Conservation (phyloP, 805 yeast genomes). For the Hanseniaspora taiwanica region DNA sequence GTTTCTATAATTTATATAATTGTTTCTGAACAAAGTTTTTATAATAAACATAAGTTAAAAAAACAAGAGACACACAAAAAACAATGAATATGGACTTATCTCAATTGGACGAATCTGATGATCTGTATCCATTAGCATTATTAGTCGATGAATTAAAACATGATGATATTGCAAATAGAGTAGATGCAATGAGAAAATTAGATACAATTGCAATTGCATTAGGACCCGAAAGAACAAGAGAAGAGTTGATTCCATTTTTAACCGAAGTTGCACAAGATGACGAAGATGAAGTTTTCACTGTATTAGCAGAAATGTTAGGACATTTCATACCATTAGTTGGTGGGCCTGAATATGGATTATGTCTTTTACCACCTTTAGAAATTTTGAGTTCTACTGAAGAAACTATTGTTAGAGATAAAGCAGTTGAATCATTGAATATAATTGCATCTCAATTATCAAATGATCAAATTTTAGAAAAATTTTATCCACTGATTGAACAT, state of each 20-base stretch:
- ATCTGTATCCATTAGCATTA: conserved; percentile 83
- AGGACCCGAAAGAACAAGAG: conserved; percentile 85
- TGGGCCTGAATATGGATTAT: conserved; percentile 52
- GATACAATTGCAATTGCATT: conserved; percentile 91
- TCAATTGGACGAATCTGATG: conserved; percentile 17
- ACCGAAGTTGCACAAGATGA: conserved; percentile 84
- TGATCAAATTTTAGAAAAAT: conserved; percentile 50
- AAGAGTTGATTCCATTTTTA: conserved; percentile 80
- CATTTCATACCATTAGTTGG: conserved; percentile 82
- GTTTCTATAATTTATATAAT: no score
- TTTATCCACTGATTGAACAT: conserved; percentile 64
- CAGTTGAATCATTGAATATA: conserved; percentile 70
- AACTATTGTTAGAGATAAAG: conserved; percentile 90
- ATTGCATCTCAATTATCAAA: conserved; percentile 50
- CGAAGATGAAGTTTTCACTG: conserved; percentile 95
- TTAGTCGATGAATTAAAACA: conserved; percentile 95
- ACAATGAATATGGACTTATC: conserved; percentile 3
- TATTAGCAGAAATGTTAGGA: conserved; percentile 82
- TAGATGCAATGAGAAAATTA: conserved; percentile 85
- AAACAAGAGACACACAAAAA: conserved; percentile 1
- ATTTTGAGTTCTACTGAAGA: conserved; percentile 87
- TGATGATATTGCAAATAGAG: conserved; percentile 88
- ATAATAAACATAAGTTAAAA: conserved; percentile 1
- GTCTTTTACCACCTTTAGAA: conserved; percentile 56
- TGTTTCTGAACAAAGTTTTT: no score